Evolutionary conservation across 202 grass and related monocot genomes (phyloP).

Genomic region (Hordeum pubiflorum): DNA sequence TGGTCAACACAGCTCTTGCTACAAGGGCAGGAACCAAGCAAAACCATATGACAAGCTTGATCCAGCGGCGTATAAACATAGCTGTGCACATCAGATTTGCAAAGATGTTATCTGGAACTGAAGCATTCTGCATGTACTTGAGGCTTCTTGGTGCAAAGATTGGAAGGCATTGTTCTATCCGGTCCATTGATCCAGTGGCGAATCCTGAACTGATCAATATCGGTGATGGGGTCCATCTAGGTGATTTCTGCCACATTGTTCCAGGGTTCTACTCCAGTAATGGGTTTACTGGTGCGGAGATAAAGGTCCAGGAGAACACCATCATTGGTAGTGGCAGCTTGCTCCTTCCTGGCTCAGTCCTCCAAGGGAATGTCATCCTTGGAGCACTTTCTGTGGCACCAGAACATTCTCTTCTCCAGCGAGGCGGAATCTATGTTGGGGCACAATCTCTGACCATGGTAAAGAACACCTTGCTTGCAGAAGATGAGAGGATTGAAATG

Average conservation of each 20-base stretch:
- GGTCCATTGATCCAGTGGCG: slow-evolving; percentile 49
- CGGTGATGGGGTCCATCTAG: slow-evolving; percentile 62
- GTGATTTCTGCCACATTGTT: slow-evolving; percentile 59
- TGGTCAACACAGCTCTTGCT: slow-evolving; percentile 26
- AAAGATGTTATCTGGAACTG: slow-evolving; percentile 62
- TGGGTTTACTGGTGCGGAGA: slow-evolving; percentile 31
- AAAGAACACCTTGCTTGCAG: slow-evolving; percentile 43
- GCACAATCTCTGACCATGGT: slow-evolving; percentile 41
- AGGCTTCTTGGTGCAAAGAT: slow-evolving; percentile 60
- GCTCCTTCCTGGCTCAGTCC: slow-evolving; percentile 44
- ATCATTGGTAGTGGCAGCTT: slow-evolving; percentile 65
- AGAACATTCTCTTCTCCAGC: slow-evolving; percentile 38
- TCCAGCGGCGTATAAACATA: slow-evolving; percentile 35
- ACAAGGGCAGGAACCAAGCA: slow-evolving; percentile 3
- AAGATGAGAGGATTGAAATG: slow-evolving; percentile 54
- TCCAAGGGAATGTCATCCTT: slow-evolving; percentile 62
- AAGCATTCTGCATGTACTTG: slow-evolving; percentile 63
- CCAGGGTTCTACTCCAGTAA: slow-evolving; percentile 41
- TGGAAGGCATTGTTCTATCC: slow-evolving; percentile 58
- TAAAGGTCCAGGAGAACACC: slow-evolving; percentile 47
- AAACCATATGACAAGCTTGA: slow-evolving; percentile 18
- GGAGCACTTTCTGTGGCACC: slow-evolving; percentile 62
- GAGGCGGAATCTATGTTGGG: slow-evolving; percentile 53
- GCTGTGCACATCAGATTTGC: slow-evolving; percentile 62
- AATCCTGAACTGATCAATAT: slow-evolving; percentile 47